Conservation (phyloP, 352 stramenopile species). For the Achlya hypogyna region DNA sequence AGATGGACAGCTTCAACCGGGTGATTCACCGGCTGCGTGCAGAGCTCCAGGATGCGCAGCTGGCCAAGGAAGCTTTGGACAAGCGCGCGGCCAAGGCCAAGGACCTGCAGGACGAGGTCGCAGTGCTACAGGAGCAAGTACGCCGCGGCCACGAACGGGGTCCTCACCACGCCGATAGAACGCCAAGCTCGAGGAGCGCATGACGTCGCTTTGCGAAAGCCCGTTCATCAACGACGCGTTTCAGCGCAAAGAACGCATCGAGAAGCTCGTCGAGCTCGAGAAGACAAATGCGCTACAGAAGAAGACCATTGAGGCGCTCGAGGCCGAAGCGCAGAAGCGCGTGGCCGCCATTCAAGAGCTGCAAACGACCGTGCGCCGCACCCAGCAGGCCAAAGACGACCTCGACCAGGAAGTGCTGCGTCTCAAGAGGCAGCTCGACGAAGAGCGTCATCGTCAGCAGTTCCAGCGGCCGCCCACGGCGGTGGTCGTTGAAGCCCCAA, state of each 20-base stretch:
- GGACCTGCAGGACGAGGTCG: constrained; percentile 77
- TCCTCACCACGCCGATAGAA: constrained; percentile 52
- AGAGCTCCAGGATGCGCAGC: constrained; percentile 61
- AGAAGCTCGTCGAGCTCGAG: constrained; percentile 81
- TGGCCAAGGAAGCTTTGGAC: constrained; percentile 77
- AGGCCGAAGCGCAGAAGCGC: constrained; percentile 72
- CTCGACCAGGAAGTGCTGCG: constrained; percentile 53
- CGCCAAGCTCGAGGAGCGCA: constrained; percentile 79
- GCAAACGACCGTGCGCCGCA: constrained; percentile 70
- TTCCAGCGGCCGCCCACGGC: constrained; percentile 20
- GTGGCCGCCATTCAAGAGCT: constrained; percentile 72
- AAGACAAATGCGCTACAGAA: constrained; percentile 73
- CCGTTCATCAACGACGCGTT: constrained; percentile 91
- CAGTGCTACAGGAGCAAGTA: constrained; percentile 50
- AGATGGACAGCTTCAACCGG: constrained; percentile 88
- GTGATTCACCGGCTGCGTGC: constrained; percentile 83
- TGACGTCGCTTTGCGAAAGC: constrained; percentile 86
- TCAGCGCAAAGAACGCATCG: constrained; percentile 74
- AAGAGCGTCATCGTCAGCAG: constrained; percentile 42
- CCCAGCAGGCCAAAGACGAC: constrained; percentile 65
- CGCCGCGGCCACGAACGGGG: too few species aligned
- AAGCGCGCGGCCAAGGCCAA: constrained; percentile 41
- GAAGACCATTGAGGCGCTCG: constrained; percentile 49
- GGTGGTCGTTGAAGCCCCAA: constrained; percentile 25
- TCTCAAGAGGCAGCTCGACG: constrained; percentile 51